Evolutionary conservation across 1,284 basidiomycete genomes (phyloP).

Genomic region (Sanghuangporus weigelae): DNA sequence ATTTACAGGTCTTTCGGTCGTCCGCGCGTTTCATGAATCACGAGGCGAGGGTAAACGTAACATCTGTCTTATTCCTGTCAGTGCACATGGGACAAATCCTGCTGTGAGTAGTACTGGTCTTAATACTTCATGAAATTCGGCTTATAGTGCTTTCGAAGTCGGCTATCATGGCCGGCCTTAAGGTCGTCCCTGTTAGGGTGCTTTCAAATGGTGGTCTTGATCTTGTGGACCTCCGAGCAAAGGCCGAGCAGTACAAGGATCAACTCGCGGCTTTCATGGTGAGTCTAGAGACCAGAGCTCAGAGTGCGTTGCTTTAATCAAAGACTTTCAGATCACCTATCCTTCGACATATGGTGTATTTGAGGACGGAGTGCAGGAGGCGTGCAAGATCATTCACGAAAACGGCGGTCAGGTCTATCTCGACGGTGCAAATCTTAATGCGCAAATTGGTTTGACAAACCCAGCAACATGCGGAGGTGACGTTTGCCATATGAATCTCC

Average conservation of each 20-base stretch:
- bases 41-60: constrained; percentile 83
- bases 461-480: constrained; percentile 96
- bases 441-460: constrained; percentile 92
- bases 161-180: constrained; percentile 95
- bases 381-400: constrained; percentile 90
- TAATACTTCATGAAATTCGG: constrained; percentile 13
- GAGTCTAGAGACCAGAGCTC: constrained; percentile 23
- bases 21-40: constrained; percentile 90
- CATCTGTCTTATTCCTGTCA: constrained; percentile 92
- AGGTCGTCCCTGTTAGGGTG: constrained; percentile 92
- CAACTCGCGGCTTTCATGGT: constrained; percentile 97
- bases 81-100: constrained; percentile 95
- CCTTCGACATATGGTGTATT: constrained; percentile 98
- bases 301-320: background rate
- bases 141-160: constrained; percentile 46
- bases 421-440: constrained; percentile 95
- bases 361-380: constrained; percentile 88
- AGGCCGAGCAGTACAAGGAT: constrained; percentile 89
- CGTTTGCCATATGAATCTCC: constrained; percentile 96
- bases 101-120: constrained; percentile 51
- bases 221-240: constrained; percentile 77
- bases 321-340: constrained; percentile 70
- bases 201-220: constrained; percentile 86
- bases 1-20: constrained; percentile 91
- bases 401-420: constrained; percentile 97